These are phyloP conservation scores for Oxytropis ochrocephala DNA, from an alignment of 306 rosid genomes.

Conservation along the genomic window DNA sequence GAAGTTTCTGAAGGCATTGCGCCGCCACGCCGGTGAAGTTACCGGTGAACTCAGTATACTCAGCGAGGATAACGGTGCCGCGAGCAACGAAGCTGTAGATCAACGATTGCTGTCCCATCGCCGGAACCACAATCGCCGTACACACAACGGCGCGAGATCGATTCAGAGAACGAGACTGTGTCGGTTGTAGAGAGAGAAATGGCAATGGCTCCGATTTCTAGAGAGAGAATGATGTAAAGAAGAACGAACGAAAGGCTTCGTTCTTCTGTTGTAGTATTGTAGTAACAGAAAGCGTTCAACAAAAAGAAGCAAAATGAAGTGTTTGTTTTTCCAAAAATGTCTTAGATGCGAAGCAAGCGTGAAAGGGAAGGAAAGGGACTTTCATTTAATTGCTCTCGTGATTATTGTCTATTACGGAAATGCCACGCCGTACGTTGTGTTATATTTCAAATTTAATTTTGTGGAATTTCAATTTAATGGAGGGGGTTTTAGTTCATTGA, in stretches of 20 bases:
- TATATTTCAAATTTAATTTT: background rate
- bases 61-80: constrained; percentile 74
- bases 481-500: too few species aligned
- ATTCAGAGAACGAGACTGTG: background rate
- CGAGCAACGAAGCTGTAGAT: constrained; percentile 95
- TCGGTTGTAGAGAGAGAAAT: constrained; percentile 18
- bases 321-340: constrained; percentile 23
- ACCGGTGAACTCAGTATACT: constrained; percentile 82
- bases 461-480: background rate
- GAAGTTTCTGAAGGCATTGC: constrained; percentile 93
- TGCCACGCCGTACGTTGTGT: constrained; percentile 25
- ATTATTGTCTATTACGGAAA: constrained; percentile 26
- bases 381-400: constrained; percentile 13
- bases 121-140: constrained; percentile 33
- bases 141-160: background rate
- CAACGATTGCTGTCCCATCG: constrained; percentile 91
- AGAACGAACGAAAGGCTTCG: background rate
- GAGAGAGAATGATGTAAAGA: constrained; percentile 15
- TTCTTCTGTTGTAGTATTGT: background rate
- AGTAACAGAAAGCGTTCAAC: constrained; percentile 1
- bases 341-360: constrained; percentile 51
- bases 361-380: constrained; percentile 30
- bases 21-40: constrained; percentile 74
- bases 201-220: background rate
- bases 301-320: background rate